Percentiles rank a stretch among this genome's conserved stretches.
Conservation (phyloP, 1,284 basidiomycete genomes). For the Melampsora larici-populina region DNA sequence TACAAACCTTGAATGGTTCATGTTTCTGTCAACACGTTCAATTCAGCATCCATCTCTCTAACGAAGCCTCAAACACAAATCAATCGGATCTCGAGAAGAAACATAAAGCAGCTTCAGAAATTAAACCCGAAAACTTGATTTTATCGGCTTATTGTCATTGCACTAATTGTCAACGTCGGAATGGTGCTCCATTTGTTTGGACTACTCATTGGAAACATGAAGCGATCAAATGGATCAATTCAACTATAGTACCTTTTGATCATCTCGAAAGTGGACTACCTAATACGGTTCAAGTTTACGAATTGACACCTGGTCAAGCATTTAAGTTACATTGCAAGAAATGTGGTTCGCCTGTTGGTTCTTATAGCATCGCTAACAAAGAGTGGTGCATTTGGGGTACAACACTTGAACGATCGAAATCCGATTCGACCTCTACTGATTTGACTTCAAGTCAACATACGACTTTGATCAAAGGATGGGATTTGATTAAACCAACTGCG, state of each 20-base stretch:
- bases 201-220: constrained; percentile 49
- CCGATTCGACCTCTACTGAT: background rate
- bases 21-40: background rate
- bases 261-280: constrained; percentile 7
- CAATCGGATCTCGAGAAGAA: too few relatives aligned
- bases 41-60: background rate
- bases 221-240: constrained; percentile 46
- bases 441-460: background rate
- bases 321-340: constrained; percentile 49
- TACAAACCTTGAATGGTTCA: background rate
- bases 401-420: background rate
- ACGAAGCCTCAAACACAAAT: background rate
- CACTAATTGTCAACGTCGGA: constrained; percentile 49
- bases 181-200: constrained; percentile 50
- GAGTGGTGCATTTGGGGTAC: constrained; percentile 43
- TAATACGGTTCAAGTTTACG: constrained; percentile 42
- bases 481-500: background rate
- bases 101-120: background rate
- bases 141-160: constrained; percentile 50
- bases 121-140: constrained; percentile 43
- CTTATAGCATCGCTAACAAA: constrained; percentile 47
- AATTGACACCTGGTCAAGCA: constrained; percentile 46
- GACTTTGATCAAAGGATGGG: background rate
- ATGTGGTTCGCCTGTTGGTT: constrained; percentile 50
- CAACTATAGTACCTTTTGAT: background rate